These are phyloP conservation scores for Lepraria neglecta DNA, from an alignment of 495 filamentous ascomycete genomes.

Conservation along the genomic window DNA sequence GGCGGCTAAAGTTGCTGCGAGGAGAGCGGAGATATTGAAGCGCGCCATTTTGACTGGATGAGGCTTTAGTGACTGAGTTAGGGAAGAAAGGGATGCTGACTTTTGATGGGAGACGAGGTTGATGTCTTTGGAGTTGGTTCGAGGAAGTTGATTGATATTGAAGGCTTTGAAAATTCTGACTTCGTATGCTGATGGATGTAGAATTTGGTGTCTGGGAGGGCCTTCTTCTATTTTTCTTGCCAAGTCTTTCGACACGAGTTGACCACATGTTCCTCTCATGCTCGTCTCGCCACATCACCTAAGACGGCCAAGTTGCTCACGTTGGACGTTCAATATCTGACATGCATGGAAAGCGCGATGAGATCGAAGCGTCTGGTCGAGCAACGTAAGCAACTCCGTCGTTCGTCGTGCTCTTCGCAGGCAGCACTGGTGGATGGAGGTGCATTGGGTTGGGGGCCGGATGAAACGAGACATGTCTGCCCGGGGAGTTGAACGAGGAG, in stretches of 20 bases:
- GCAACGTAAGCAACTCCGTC: neutral
- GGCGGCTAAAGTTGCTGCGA: neutral
- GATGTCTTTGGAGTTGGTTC: neutral
- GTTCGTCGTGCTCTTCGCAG: neutral
- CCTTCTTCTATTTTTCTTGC: neutral
- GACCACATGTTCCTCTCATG: neutral
- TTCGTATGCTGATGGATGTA: neutral
- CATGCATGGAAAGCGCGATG: neutral
- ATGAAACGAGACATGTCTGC: too few species aligned
- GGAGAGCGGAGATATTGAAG: constrained; percentile 6
- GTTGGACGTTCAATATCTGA: neutral
- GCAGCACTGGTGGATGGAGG: neutral
- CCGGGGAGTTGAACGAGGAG: too few species aligned
- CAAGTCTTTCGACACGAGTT: neutral
- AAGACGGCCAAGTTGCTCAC: neutral
- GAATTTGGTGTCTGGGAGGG: neutral
- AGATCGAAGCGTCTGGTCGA: neutral
- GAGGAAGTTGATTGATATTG: neutral
- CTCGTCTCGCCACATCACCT: neutral
- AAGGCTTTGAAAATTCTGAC: neutral
- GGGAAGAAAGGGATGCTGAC: too few species aligned
- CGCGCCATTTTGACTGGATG: constrained; percentile 7
- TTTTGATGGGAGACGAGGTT: too few species aligned
- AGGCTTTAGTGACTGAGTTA: too few species aligned
- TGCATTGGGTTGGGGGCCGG: too few species aligned